Conservation (phyloP, 768 basidiomycete species). For the Lentinula aciculospora region DNA sequence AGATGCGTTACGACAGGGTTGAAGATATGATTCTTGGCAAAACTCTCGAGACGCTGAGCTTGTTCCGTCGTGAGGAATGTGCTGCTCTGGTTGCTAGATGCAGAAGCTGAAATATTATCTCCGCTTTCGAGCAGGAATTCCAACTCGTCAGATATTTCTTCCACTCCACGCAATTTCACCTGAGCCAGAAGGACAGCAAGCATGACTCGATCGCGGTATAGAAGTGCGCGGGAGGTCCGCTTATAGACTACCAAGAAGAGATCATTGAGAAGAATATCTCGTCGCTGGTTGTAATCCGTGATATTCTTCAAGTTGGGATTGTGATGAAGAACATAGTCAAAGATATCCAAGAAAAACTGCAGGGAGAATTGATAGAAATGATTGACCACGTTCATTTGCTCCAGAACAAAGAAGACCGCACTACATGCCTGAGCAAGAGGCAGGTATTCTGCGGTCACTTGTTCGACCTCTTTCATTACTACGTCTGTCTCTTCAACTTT, state of each 20-base stretch:
- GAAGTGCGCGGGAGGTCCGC: constrained; percentile 83
- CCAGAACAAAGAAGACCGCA: constrained; percentile 93
- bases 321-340: constrained; percentile 88
- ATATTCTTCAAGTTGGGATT: constrained; percentile 86
- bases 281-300: constrained; percentile 64
- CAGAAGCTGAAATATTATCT: constrained; percentile 45
- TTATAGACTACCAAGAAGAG: constrained; percentile 86
- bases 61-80: constrained; percentile 64
- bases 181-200: constrained; percentile 88
- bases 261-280: constrained; percentile 78
- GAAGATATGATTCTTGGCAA: constrained; percentile 71
- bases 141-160: constrained; percentile 78
- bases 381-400: constrained; percentile 89
- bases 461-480: constrained; percentile 94
- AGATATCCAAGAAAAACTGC: constrained; percentile 96
- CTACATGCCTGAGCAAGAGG: constrained; percentile 95
- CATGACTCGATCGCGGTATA: constrained; percentile 88
- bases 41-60: constrained; percentile 58
- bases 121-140: constrained; percentile 92
- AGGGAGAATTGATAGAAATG: constrained; percentile 99
- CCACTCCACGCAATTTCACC: constrained; percentile 75
- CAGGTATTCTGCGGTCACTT: constrained; percentile 91
- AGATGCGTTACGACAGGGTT: constrained; percentile 68
- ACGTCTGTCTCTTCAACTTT: constrained; percentile 97
- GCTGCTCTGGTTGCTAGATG: constrained; percentile 29